Conservation (phyloP, 805 yeast species). For the Ogataea populi-albae region DNA sequence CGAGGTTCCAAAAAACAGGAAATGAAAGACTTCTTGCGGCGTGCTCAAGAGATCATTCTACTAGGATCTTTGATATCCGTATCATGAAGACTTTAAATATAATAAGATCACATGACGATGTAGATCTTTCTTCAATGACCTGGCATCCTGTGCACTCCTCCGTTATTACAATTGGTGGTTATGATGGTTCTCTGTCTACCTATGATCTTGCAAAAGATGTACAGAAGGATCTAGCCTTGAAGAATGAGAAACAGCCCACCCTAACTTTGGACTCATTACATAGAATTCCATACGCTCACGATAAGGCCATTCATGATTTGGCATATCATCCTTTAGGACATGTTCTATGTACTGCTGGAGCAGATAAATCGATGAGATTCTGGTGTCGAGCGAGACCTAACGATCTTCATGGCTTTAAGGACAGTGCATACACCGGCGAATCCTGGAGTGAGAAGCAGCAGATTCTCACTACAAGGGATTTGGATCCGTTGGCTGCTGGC, state of each 20-base stretch:
- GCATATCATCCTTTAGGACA: constrained; percentile 96
- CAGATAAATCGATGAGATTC: constrained; percentile 87
- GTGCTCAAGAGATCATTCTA: constrained; percentile 83
- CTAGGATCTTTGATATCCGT: constrained; percentile 83
- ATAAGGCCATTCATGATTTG: constrained; percentile 83
- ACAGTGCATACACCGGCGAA: constrained; percentile 66
- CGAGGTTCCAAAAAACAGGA: constrained; percentile 70
- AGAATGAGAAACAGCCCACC: constrained; percentile 20
- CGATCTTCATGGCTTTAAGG: constrained; percentile 79
- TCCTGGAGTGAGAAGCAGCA: constrained; percentile 29
- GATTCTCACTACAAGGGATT: constrained; percentile 10
- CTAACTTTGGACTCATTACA: constrained; percentile 38
- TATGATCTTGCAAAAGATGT: constrained; percentile 59
- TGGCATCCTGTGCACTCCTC: constrained; percentile 93
- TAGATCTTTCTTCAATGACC: constrained; percentile 78
- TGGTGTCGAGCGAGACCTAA: constrained; percentile 94
- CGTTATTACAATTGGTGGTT: constrained; percentile 78
- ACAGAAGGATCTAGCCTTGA: constrained; percentile 31
- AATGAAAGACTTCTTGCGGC: constrained; percentile 78
- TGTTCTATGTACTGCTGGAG: constrained; percentile 85
- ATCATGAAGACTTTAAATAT: constrained; percentile 74
- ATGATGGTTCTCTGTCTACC: constrained; percentile 83
- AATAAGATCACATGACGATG: constrained; percentile 67
- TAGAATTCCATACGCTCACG: constrained; percentile 88
- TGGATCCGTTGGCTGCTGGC: constrained; percentile 3